A percentile compares a stretch with the other conserved stretches of the same genome.
Conservation (phyloP, 2,329 filamentous ascomycete genomes). For the Coniochaeta hoffmannii region DNA sequence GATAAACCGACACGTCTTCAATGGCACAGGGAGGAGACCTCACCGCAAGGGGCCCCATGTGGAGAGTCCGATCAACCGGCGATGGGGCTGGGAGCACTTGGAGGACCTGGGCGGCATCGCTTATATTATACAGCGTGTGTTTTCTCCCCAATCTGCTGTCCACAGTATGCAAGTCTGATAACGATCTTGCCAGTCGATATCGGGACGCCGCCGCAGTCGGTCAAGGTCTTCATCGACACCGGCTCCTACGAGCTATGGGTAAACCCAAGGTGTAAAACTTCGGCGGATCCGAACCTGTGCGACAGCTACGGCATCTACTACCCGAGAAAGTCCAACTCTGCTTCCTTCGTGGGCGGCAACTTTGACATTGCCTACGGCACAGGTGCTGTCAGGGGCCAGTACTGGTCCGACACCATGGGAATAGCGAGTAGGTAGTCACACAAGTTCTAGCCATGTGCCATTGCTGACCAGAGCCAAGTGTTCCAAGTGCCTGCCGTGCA, state of each 20-base stretch:
- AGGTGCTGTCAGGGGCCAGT: slow-evolving; percentile 22
- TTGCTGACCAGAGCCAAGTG: slow-evolving; percentile 10
- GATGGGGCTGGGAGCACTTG: slow-evolving; percentile 2
- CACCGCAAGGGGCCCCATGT: background rate
- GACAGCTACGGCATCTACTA: slow-evolving; percentile 24
- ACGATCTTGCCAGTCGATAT: slow-evolving; percentile 21
- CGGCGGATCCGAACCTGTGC: slow-evolving; percentile 22
- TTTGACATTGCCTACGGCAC: slow-evolving; percentile 24
- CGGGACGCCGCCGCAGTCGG: slow-evolving; percentile 26
- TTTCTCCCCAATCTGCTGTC: background rate
- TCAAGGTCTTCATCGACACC: slow-evolving; percentile 28
- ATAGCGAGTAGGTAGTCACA: slow-evolving; percentile 17
- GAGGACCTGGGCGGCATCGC: slow-evolving; percentile 1
- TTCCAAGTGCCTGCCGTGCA: slow-evolving; percentile 22
- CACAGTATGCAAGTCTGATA: no score
- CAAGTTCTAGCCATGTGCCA: background rate
- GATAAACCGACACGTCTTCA: background rate
- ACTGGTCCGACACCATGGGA: slow-evolving; percentile 24
- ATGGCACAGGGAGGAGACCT: background rate
- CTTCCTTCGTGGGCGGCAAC: slow-evolving; percentile 16
- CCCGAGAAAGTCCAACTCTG: slow-evolving; percentile 22
- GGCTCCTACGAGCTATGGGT: slow-evolving; percentile 30
- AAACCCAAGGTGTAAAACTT: slow-evolving; percentile 25
- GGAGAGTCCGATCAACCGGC: background rate
- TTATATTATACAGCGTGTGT: slow-evolving; percentile 1